Evolutionary conservation across 129 eudicot genomes (phyloP).

Genomic region (Erigeron canadensis): DNA sequence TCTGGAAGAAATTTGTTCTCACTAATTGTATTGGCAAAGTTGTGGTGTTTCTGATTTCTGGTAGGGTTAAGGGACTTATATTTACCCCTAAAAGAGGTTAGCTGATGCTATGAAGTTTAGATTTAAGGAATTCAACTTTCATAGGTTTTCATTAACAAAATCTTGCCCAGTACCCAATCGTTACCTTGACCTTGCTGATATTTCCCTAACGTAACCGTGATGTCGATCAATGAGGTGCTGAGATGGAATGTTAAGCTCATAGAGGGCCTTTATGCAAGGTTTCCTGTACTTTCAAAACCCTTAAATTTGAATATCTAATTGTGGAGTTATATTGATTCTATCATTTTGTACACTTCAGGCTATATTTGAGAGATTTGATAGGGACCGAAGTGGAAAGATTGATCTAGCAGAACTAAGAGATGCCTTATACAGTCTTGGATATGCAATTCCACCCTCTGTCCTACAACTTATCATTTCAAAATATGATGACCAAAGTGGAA

Average conservation of each 20-base stretch:
- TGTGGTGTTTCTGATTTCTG: neutral
- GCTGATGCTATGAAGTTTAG: no score
- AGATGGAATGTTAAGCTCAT: neutral
- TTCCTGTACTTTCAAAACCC: no score
- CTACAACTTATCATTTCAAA: constrained; percentile 65
- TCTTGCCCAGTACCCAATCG: neutral
- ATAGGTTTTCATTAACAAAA: neutral
- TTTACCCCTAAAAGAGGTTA: neutral
- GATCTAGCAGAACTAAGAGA: constrained; percentile 70
- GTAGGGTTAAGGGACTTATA: neutral
- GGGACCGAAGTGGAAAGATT: constrained; percentile 86
- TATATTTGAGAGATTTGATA: constrained; percentile 85
- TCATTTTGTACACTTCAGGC: constrained; percentile 40
- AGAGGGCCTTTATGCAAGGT: neutral
- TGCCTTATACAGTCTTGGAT: constrained; percentile 78
- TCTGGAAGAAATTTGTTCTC: neutral
- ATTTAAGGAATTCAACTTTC: no score
- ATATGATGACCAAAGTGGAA: constrained; percentile 67
- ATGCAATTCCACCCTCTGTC: constrained; percentile 74
- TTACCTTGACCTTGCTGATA: no score
- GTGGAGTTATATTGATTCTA: constrained; percentile 10
- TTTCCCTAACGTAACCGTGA: no score
- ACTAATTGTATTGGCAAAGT: neutral
- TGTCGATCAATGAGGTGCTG: neutral
- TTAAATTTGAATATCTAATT: neutral